A percentile compares a stretch with the other conserved stretches of the same genome.
Conservation (phyloP, 129 eudicot genomes). For the Lactuca saligna region DNA sequence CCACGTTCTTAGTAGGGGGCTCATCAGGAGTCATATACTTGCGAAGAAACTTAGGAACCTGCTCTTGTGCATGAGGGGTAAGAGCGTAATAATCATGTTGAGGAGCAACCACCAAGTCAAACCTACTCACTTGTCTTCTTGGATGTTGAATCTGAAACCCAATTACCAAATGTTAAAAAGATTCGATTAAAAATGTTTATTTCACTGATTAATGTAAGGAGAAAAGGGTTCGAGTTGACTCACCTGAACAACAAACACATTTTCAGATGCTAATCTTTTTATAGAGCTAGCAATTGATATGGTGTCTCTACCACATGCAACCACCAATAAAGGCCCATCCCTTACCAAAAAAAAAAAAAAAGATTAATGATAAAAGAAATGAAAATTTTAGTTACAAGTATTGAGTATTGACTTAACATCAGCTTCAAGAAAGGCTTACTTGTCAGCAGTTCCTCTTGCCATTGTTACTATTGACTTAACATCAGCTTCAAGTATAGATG, state of each 20-base stretch:
- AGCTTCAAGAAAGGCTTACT: constrained; percentile 39
- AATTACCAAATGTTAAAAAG: background rate
- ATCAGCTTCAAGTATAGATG: constrained; percentile 89
- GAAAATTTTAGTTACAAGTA: constrained; percentile 8
- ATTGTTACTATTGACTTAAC: constrained; percentile 68
- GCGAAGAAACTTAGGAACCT: constrained; percentile 77
- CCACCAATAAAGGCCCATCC: constrained; percentile 90
- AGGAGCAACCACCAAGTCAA: constrained; percentile 91
- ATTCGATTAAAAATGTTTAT: background rate
- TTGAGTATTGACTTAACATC: too few species aligned
- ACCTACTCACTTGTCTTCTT: constrained; percentile 73
- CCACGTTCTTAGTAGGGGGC: constrained; percentile 80
- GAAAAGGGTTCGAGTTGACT: constrained; percentile 26
- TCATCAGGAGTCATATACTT: constrained; percentile 86
- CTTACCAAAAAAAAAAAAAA: constrained; percentile 33
- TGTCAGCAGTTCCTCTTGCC: constrained; percentile 82
- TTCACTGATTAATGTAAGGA: background rate
- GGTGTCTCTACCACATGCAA: constrained; percentile 99
- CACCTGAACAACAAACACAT: constrained; percentile 96
- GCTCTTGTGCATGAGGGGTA: constrained; percentile 78
- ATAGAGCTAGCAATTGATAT: constrained; percentile 88
- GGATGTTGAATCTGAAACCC: constrained; percentile 92
- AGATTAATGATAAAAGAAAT: constrained; percentile 7
- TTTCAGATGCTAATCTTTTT: constrained; percentile 80
- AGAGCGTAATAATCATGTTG: constrained; percentile 86